Conservation (phyloP, 169 alveolate species). For the Pseudocohnilembus persalinus region DNA sequence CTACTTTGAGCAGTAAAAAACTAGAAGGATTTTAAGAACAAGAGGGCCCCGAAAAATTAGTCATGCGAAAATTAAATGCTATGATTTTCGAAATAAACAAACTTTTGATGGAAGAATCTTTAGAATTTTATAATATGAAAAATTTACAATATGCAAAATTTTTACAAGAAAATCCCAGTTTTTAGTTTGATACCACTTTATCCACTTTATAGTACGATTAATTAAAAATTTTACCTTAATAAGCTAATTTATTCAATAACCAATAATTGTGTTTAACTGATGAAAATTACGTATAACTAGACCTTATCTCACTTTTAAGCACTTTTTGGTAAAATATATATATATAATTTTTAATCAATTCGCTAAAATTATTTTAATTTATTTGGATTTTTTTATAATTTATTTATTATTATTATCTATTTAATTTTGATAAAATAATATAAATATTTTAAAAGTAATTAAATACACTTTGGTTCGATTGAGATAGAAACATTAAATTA, state of each 20-base stretch:
- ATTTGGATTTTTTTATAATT: too few species aligned
- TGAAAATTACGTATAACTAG: not conserved
- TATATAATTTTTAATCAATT: too few species aligned
- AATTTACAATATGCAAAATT: not conserved
- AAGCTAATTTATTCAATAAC: not conserved
- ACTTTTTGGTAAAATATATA: not conserved
- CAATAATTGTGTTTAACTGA: too few species aligned
- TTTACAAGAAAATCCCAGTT: not conserved
- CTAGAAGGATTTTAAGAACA: too few species aligned
- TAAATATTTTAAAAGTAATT: not conserved
- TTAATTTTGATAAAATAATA: too few species aligned
- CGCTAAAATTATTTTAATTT: too few species aligned
- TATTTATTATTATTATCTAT: too few species aligned
- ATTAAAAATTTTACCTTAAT: not conserved
- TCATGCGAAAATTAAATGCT: not conserved
- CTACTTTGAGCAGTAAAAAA: too few species aligned
- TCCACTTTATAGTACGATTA: not conserved
- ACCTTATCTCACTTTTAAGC: not conserved
- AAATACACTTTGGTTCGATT: not conserved
- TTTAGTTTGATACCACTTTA: not conserved
- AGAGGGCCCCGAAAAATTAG: not conserved
- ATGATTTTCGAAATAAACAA: not conserved
- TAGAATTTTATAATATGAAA: not conserved
- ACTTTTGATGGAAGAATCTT: not conserved
- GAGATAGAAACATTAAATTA: slow-evolving; percentile 13